Evolutionary conservation across 257 asterid genomes (phyloP), one percentile per base, ranked within the genome.

Genomic region (Rhazya stricta): DNA sequence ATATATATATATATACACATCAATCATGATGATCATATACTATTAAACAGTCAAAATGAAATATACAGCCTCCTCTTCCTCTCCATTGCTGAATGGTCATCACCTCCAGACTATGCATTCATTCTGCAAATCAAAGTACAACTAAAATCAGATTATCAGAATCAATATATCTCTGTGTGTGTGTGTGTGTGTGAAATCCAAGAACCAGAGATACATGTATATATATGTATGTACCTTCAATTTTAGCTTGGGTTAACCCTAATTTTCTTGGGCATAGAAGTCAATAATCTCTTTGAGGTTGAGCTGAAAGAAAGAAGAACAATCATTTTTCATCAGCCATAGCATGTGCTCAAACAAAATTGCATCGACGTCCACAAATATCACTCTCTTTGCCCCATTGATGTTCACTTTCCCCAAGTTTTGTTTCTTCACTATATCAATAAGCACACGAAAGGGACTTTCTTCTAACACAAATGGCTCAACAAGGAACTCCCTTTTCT

Each of bases 281-380:
- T 85, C 86, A 51, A 85, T 69, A 53, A 85, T 80, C 80, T 85
- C 88, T 43, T 61, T 63, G 41, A 85, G 84, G 60, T 85, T 85
- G 39, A 85, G 86, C 77, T 85, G 75, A 73, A 80, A 78, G 69
- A 82, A 80, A 56, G 88, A 85, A 78, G 86, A 82, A 21, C 79
- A 80, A 73, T 85, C 88, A 75, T 85, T 84, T 51, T 80, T 73
- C 88, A 84, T 80, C 67, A 84, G 56, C 88, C 88, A 84, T 60
- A 84, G 29, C 84, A 85, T 77, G 53, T 85, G 88, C 71, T 85
- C 88, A 58, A 82, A 85, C 83, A 82, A 80, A 53, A 85, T 82
- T 29, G 86, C 84, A 77, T 85, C 88, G 21, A 85, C 84, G 63
- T 82, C 84, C 65, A 79, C 86, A 54, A 67, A 80, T n/a, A 85